Evolutionary conservation across 371 early-diverging fungal genomes (phyloP).

Genomic region (Mucor saturninus): DNA sequence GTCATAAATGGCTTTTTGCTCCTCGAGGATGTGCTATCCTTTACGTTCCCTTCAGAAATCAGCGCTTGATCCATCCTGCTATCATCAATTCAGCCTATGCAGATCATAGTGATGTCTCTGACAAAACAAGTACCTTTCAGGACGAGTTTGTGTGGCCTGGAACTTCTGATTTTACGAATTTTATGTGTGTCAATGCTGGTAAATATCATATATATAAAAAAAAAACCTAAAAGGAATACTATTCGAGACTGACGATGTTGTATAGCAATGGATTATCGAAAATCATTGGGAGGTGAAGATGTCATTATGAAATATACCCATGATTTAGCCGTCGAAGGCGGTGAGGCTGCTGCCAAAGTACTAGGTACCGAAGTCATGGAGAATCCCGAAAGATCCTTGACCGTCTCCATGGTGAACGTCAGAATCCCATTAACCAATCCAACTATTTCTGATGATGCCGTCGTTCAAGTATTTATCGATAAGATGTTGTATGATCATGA

Average conservation of each 20-base stretch:
- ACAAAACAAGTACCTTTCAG: slow-evolving; percentile 33
- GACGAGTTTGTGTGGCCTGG: slow-evolving; percentile 47
- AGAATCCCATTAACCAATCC: slow-evolving; percentile 52
- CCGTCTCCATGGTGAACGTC: slow-evolving; percentile 65
- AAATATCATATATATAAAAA: slow-evolving; percentile 2
- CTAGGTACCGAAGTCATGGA: slow-evolving; percentile 65
- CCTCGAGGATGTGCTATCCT: slow-evolving; percentile 66
- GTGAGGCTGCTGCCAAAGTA: slow-evolving; percentile 57
- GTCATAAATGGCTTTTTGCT: slow-evolving; percentile 80
- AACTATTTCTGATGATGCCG: slow-evolving; percentile 35
- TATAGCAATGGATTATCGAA: slow-evolving; percentile 54
- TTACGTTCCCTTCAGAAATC: slow-evolving; percentile 58
- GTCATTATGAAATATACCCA: slow-evolving; percentile 61
- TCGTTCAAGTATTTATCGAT: slow-evolving; percentile 34
- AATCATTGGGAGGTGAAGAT: slow-evolving; percentile 60
- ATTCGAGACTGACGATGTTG: neutral
- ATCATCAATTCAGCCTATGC: slow-evolving; percentile 56
- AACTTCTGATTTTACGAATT: slow-evolving; percentile 38
- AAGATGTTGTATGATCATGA: slow-evolving; percentile 47
- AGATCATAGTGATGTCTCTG: slow-evolving; percentile 22
- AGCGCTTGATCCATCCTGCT: slow-evolving; percentile 55
- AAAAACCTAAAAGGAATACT: neutral
- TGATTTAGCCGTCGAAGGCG: slow-evolving; percentile 63
- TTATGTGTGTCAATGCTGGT: slow-evolving; percentile 55
- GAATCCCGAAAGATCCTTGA: slow-evolving; percentile 44